Conservation (phyloP, 2,329 filamentous ascomycete species). For the Aspergillus fijiensis region DNA sequence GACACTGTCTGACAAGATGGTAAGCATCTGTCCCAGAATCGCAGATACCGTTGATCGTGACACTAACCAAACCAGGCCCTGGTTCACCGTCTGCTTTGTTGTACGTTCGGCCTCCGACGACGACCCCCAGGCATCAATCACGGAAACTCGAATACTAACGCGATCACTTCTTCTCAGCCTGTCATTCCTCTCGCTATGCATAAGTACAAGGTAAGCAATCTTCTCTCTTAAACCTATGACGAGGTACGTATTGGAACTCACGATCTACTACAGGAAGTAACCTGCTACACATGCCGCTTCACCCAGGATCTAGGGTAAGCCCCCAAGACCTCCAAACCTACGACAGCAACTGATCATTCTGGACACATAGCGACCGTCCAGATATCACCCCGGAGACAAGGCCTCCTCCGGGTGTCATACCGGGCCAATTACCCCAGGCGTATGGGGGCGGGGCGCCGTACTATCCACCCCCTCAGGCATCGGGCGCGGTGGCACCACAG, state of each 20-base stretch:
- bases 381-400: slow-evolving; percentile 40
- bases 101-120: slow-evolving; percentile 23
- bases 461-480: slow-evolving; percentile 16
- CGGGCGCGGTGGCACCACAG: slow-evolving; percentile 14
- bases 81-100: slow-evolving; percentile 49
- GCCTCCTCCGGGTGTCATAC: slow-evolving; percentile 30
- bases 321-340: slow-evolving; percentile 4
- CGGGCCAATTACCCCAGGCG: slow-evolving; percentile 27
- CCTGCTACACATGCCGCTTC: slow-evolving; percentile 39
- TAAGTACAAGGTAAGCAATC: slow-evolving; percentile 38
- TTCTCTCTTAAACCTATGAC: not conserved
- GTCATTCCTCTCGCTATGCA: slow-evolving; percentile 39
- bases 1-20: slow-evolving; percentile 46
- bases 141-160: slow-evolving; percentile 3
- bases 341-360: not conserved
- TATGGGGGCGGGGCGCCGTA: slow-evolving; percentile 13
- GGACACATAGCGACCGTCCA: slow-evolving; percentile 30
- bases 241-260: no score
- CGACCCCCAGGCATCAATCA: not conserved
- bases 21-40: slow-evolving; percentile 19
- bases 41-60: no score
- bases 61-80: slow-evolving; percentile 34
- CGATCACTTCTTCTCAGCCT: slow-evolving; percentile 27
- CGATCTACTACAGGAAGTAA: slow-evolving; percentile 33
- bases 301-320: slow-evolving; percentile 39